These are phyloP conservation scores for Backusella westeae DNA, from an alignment of 192 early-diverging fungal genomes.

Conservation along the genomic window DNA sequence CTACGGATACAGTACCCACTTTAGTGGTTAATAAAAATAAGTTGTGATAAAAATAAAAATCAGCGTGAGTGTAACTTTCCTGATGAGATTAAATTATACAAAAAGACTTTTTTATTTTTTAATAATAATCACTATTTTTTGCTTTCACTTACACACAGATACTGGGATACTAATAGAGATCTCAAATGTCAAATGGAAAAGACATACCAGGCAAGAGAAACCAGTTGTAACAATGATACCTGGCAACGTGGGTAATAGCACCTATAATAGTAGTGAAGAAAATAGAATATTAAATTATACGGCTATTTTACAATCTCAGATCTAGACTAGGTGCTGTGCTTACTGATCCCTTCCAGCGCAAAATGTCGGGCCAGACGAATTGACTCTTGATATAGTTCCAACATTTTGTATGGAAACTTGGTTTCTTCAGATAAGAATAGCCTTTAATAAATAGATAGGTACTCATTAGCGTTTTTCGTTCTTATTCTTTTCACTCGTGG, in stretches of 20 bases:
- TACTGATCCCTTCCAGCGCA: slow-evolving; percentile 37
- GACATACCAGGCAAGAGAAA: slow-evolving; percentile 16
- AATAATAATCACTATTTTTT: not conserved
- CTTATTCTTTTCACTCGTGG: not conserved
- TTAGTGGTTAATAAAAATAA: not conserved
- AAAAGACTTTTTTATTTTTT: not conserved
- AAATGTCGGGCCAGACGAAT: slow-evolving; percentile 26
- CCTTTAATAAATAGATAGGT: not conserved
- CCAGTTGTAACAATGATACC: slow-evolving; percentile 19
- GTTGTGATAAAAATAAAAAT: not conserved
- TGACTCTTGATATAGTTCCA: slow-evolving; percentile 12
- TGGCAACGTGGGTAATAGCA: slow-evolving; percentile 22
- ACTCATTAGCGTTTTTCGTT: not conserved
- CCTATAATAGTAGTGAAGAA: not conserved
- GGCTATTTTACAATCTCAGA: not conserved
- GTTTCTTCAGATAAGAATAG: slow-evolving; percentile 7
- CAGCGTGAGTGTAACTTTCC: not conserved
- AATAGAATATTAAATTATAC: not conserved
- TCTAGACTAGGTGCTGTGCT: not conserved
- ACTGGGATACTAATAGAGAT: slow-evolving; percentile 17
- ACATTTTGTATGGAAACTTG: not conserved
- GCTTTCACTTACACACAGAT: slow-evolving; percentile 17
- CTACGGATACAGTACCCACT: slow-evolving; percentile 54
- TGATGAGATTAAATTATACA: not conserved
- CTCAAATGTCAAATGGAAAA: slow-evolving; percentile 12